phyloP scores from a whole-genome alignment of 495 filamentous ascomycete species.

The Symbiotaphrina buchneri region DNA sequence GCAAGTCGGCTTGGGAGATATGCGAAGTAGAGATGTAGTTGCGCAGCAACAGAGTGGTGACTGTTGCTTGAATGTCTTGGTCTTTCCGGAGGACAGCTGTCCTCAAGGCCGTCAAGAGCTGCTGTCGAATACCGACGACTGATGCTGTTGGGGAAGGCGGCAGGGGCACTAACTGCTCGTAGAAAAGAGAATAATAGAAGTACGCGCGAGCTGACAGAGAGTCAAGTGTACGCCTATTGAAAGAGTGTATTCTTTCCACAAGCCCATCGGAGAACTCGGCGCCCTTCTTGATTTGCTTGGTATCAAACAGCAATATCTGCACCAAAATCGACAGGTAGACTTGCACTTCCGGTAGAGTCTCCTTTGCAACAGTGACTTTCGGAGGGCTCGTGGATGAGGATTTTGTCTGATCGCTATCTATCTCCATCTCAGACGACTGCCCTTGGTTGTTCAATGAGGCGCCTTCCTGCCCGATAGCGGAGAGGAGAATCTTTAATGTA shows the following conservation, averaged over 20 bases:
- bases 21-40: slow-evolving; percentile 94
- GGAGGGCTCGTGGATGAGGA: slow-evolving; percentile 10
- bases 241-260: slow-evolving; percentile 59
- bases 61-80: slow-evolving; percentile 82
- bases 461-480: slow-evolving; percentile 38
- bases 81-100: slow-evolving; percentile 91
- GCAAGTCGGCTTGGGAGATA: slow-evolving; percentile 86
- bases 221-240: slow-evolving; percentile 88
- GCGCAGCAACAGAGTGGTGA: slow-evolving; percentile 82
- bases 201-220: slow-evolving; percentile 87
- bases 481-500: slow-evolving; percentile 44
- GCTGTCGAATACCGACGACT: slow-evolving; percentile 65
- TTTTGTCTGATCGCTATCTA: slow-evolving; percentile 33
- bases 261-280: slow-evolving; percentile 63
- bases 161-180: slow-evolving; percentile 65
- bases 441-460: slow-evolving; percentile 25
- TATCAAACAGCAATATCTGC: slow-evolving; percentile 78
- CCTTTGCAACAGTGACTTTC: slow-evolving; percentile 24
- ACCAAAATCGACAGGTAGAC: slow-evolving; percentile 75
- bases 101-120: slow-evolving; percentile 68
- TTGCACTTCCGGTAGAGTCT: slow-evolving; percentile 73
- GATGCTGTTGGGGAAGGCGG: slow-evolving; percentile 72
- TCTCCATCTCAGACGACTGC: slow-evolving; percentile 43
- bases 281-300: slow-evolving; percentile 53
- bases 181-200: slow-evolving; percentile 92